These are phyloP conservation scores for Pseudogymnoascus sp. DNA, from an alignment of 2,329 filamentous ascomycete species.

Conservation along the genomic window DNA sequence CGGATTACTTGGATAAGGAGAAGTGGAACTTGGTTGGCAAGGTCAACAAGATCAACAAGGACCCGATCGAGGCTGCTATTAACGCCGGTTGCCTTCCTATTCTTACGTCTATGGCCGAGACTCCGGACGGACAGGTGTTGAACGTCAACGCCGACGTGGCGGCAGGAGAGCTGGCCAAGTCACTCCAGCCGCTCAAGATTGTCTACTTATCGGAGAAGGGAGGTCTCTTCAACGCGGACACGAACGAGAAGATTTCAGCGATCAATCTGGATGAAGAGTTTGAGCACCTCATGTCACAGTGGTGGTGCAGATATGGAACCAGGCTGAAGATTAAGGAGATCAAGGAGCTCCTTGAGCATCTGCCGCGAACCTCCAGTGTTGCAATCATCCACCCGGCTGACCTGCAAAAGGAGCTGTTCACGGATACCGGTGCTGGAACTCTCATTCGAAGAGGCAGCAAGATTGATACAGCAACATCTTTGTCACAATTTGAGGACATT, in stretches of 20 bases:
- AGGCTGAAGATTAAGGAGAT: conserved; percentile 96
- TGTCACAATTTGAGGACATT: conserved; percentile 70
- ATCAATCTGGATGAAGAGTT: conserved; percentile 98
- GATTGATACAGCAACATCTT: conserved; percentile 63
- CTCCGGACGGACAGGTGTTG: conserved; percentile 79
- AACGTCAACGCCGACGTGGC: conserved; percentile 98
- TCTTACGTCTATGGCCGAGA: conserved; percentile 93
- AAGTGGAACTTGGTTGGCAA: conserved; percentile 95
- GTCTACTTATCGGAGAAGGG: conserved; percentile 99
- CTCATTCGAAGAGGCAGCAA: conserved; percentile 89
- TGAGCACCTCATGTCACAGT: conserved; percentile 82
- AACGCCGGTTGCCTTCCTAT: conserved; percentile 87
- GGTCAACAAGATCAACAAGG: conserved; percentile 86
- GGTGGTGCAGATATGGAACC: conserved; percentile 93
- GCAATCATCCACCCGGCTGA: conserved; percentile 96
- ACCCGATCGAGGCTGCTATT: conserved; percentile 84
- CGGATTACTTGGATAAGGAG: conserved; percentile 91
- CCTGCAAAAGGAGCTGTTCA: conserved; percentile 94
- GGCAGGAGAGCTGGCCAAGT: conserved; percentile 82
- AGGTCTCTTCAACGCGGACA: conserved; percentile 86
- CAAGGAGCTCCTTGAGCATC: conserved; percentile 81
- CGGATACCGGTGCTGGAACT: conserved; percentile 88
- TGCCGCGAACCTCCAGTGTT: conserved; percentile 87
- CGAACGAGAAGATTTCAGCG: conserved; percentile 89
- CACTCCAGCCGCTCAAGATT: conserved; percentile 89